Base-by-base conservation (phyloP, 2,329 filamentous ascomycete genomes). In the Trichoderma cornu-damae region DNA sequence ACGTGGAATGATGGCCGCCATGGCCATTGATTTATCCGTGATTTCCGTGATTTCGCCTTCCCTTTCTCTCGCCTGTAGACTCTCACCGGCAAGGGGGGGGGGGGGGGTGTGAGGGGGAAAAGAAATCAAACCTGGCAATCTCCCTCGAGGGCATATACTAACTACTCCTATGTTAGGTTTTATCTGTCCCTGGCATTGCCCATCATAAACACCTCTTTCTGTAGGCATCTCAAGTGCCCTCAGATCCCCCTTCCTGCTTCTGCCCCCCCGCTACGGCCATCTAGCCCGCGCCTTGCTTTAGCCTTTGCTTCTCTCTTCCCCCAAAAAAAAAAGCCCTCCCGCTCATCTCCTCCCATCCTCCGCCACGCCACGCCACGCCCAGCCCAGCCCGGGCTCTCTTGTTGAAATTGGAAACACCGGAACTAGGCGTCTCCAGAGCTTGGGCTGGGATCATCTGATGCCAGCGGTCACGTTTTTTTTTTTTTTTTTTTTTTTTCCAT, bases 401-500 rank as follows among this genome's bases (percentile, higher is more conserved):
- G n/a, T n/a, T n/a, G n/a, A n/a, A n/a, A 28, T 28, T 34, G 28
- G 12, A 34, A 47, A 8, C 28, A 47, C 44, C 44, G 44, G 34
- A 34, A 43, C 40, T 43, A 43, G 22, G 40, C 40, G 40, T 26
- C 40, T 43, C 40, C 22, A 43, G 40, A 43, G 40, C 26, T 28
- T 22, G 26, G 26, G 26, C 4, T 28, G 4, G 26, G 4, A 32
- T 32, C 28, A 32, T 32, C 4, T 9, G 26, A 34, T 34, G 22
- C 34, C 34, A 50, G n/a, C 34, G 18, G 34, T 30, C 49, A 52
- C 49, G 37, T 43, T 52, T 8, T n/a, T n/a, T n/a, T n/a, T n/a
- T n/a, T n/a, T n/a, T n/a, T n/a, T n/a, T n/a, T n/a, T n/a, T n/a
- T n/a, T n/a, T n/a, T n/a, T 16, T 18, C 14, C 28, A 12, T 34